Conservation (phyloP, 768 basidiomycete species). For the Candolleomyces eurysporus region DNA sequence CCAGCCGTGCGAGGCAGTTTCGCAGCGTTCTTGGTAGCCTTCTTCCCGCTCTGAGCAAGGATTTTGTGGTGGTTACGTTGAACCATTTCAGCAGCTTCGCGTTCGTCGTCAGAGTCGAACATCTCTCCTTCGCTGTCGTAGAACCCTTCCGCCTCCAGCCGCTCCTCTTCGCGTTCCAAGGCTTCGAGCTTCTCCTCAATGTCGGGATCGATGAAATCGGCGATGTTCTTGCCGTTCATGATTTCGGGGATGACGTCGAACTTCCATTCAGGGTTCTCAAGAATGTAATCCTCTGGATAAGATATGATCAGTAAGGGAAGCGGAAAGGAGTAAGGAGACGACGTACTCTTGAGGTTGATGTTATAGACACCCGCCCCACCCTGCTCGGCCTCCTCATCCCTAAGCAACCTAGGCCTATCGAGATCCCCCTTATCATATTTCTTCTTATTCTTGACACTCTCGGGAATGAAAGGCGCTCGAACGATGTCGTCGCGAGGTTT, state of each 20-base stretch:
- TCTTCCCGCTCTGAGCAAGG: conserved; percentile 74
- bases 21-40: conserved; percentile 83
- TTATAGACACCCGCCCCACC: conserved; percentile 92
- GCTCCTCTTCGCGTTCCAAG: conserved; percentile 94
- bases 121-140: conserved; percentile 90
- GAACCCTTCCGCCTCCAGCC: conserved; percentile 90
- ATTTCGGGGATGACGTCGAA: conserved; percentile 97
- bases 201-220: conserved; percentile 98
- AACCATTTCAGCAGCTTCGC: conserved; percentile 62
- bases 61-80: conserved; percentile 61
- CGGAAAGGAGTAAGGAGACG: neutral
- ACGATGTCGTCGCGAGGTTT: conserved; percentile 88
- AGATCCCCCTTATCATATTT: conserved; percentile 90
- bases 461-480: conserved; percentile 87
- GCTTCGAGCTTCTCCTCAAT: conserved; percentile 96
- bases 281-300: conserved; percentile 79
- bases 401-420: conserved; percentile 66
- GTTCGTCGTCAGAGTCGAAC: conserved; percentile 73
- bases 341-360: conserved; percentile 84
- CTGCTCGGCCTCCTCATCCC: conserved; percentile 81
- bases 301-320: neutral
- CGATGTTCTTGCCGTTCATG: conserved; percentile 97
- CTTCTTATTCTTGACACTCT: conserved; percentile 67
- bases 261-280: conserved; percentile 93
- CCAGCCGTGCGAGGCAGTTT: conserved; percentile 74